Base-by-base conservation (phyloP, 2,329 filamentous ascomycete genomes). In the Trichoderma sp. region DNA sequence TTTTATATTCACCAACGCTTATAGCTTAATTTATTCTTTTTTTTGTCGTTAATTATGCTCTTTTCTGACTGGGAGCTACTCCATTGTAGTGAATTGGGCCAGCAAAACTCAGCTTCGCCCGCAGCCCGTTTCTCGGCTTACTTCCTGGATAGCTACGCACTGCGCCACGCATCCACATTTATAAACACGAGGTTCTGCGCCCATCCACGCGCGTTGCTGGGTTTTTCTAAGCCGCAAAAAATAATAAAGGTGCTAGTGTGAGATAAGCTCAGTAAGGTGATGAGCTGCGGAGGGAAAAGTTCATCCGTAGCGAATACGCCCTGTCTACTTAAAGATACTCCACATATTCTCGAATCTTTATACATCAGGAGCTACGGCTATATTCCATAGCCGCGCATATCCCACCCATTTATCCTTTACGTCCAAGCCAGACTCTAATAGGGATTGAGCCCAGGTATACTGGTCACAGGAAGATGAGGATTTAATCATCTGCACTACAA, bases 111-210 rank as follows among this genome's bases (percentile, higher is more conserved):
- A 49, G 21, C 46, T 24, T 6, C 11, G 2, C 7, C 21, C 18
- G 8, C n/a, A 10, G n/a, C 21, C 46, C 0, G 46, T 54, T 16
- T 28, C 5, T 65, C 34, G 34, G 61, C 60, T 54, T 43, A 55
- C 49, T 4, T 26, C 26, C 11, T 18, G 5, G n/a, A 30, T 7
- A 32, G 34, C 16, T 18, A 16, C 61, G 34, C 16, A 55, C 51
- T 65, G 61, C 59, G 51, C 61, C 61, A 65, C 61, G 61, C 61
- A 32, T 43, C 59, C 61, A 65, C 61, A 65, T 13, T 43, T n/a
- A 21, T 34, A 39, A 39, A 65, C 51, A 56, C 61, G 61, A 51
- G 43, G n/a, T 32, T 55, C 32, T 43, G 24, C 39, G 58, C 58
- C 8, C 39, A 46, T n/a, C 1, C 13, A 59, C 10, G 16, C 28